Percentiles rank a stretch among this genome's conserved stretches.
phyloP scores from a whole-genome alignment of 1,139 yeast species.

The Cylindricascospora bacillispora region DNA sequence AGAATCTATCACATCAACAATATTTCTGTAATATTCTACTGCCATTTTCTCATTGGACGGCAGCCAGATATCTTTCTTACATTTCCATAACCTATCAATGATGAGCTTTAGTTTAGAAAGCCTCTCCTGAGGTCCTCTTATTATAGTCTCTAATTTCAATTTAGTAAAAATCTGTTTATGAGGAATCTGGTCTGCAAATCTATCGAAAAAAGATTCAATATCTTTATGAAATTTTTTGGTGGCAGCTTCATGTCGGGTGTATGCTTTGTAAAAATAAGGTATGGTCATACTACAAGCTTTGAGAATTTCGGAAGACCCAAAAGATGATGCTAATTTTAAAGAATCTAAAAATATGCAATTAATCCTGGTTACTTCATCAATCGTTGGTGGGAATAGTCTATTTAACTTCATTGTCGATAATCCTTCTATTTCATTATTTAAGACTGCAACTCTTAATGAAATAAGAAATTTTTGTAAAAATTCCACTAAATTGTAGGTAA shows the following conservation, averaged over 20 bases:
- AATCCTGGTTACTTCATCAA: slow-evolving; percentile 82
- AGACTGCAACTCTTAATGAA: slow-evolving; percentile 60
- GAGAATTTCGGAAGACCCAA: slow-evolving; percentile 61
- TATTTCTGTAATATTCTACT: slow-evolving; percentile 37
- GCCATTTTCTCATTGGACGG: slow-evolving; percentile 26
- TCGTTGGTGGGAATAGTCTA: slow-evolving; percentile 81
- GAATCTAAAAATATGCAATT: slow-evolving; percentile 76
- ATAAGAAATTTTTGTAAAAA: slow-evolving; percentile 68
- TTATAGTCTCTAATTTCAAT: slow-evolving; percentile 51
- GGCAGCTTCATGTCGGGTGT: slow-evolving; percentile 89
- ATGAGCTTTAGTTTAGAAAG: slow-evolving; percentile 58
- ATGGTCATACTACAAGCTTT: slow-evolving; percentile 69
- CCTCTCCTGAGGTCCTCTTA: slow-evolving; percentile 56
- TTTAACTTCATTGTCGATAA: slow-evolving; percentile 53
- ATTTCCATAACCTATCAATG: slow-evolving; percentile 40
- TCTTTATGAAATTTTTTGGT: slow-evolving; percentile 41
- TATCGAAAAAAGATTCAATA: slow-evolving; percentile 26
- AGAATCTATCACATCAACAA: slow-evolving; percentile 62
- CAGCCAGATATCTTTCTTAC: slow-evolving; percentile 31
- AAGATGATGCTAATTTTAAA: slow-evolving; percentile 49
- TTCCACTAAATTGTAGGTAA: slow-evolving; percentile 56
- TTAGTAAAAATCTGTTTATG: slow-evolving; percentile 33
- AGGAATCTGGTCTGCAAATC: slow-evolving; percentile 18
- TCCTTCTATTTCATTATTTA: slow-evolving; percentile 40
- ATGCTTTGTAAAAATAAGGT: slow-evolving; percentile 86